Conservation (phyloP, 1,284 basidiomycete species). For the Violaceomyces palustris region DNA sequence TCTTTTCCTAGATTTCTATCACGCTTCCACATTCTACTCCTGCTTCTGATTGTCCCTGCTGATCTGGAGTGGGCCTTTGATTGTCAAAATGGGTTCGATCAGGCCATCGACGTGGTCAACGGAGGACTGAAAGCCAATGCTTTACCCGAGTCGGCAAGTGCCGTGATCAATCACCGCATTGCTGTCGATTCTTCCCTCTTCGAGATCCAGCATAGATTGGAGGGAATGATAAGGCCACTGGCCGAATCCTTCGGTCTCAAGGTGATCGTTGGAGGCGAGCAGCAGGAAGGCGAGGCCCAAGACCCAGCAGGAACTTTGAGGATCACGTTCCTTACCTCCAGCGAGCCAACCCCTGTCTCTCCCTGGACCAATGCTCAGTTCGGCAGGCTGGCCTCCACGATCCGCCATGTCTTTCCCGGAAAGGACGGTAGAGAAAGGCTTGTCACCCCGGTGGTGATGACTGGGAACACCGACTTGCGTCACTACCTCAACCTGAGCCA, state of each 20-base stretch:
- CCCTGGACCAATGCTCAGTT: no score
- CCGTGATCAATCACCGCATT: slow-evolving; percentile 63
- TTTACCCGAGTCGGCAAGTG: slow-evolving; percentile 61
- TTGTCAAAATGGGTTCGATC: slow-evolving; percentile 56
- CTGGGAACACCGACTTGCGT: slow-evolving; percentile 59
- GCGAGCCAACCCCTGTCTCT: no score
- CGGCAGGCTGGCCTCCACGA: background rate
- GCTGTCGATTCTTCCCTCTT: slow-evolving; percentile 58
- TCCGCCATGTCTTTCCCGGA: background rate
- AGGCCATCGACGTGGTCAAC: slow-evolving; percentile 64
- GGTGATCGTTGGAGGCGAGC: no score
- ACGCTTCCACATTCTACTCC: background rate
- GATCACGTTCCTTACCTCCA: no score
- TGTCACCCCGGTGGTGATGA: slow-evolving; percentile 60
- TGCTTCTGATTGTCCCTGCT: slow-evolving; percentile 1
- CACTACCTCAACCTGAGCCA: slow-evolving; percentile 59
- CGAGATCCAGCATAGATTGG: slow-evolving; percentile 55
- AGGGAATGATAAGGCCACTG: no score
- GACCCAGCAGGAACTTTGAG: no score
- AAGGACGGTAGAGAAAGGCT: slow-evolving; percentile 56
- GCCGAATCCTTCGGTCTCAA: no score
- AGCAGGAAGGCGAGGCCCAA: no score
- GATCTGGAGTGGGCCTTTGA: slow-evolving; percentile 1
- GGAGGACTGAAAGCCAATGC: slow-evolving; percentile 68
- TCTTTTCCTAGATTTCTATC: no score